Percentiles rank a stretch among this genome's conserved stretches.
Conservation (phyloP, 148 eudicot species). For the Rhododendron ferrugineum region DNA sequence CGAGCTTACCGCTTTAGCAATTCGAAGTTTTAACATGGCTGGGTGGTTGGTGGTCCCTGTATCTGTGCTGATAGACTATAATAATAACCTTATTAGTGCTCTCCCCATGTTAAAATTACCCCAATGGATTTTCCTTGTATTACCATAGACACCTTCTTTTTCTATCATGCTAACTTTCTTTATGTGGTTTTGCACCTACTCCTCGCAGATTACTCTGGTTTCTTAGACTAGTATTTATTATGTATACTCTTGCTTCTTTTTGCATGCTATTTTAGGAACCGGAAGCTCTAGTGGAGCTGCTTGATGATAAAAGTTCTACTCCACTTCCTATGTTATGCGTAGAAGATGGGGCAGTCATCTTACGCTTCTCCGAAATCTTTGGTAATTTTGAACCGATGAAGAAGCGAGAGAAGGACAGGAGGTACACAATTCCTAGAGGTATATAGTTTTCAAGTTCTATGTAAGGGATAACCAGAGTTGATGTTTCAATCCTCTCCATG, state of each 20-base stretch:
- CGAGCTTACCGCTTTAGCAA: not conserved
- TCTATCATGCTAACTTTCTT: not conserved
- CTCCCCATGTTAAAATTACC: not conserved
- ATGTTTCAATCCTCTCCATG: not conserved
- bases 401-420: constrained; percentile 54
- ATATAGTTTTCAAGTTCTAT: not conserved
- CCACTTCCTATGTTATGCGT: constrained; percentile 70
- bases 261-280: constrained; percentile 38
- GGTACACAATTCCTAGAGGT: constrained; percentile 66
- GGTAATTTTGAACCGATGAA: constrained; percentile 65
- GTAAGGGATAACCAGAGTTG: not conserved
- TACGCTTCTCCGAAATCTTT: constrained; percentile 93
- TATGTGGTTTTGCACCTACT: not conserved
- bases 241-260: not conserved
- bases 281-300: constrained; percentile 27
- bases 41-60: not conserved
- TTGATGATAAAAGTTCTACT: constrained; percentile 27
- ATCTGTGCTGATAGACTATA: not conserved
- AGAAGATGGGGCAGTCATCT: constrained; percentile 73
- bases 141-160: not conserved
- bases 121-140: not conserved
- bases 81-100: not conserved
- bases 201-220: not conserved
- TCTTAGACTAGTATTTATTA: constrained; percentile 5
- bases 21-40: not conserved